Base-by-base conservation (phyloP, 345 rosid genomes). In the Citrus sp. region DNA sequence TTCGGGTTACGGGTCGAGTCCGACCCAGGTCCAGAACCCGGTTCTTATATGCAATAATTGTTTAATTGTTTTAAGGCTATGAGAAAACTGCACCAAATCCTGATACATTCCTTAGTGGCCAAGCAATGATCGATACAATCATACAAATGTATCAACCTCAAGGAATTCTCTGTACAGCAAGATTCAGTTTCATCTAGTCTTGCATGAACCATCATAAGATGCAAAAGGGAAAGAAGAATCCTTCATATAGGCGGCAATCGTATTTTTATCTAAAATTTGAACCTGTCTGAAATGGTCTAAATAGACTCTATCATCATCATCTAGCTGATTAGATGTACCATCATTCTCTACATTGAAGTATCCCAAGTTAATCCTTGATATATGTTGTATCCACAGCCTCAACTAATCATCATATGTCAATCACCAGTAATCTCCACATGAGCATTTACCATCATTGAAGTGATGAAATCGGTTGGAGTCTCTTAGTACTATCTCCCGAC, bases 391-490 rank as follows among this genome's bases (percentile, higher is more conserved):
- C 28, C 66, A 59, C 37, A 13, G 24, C 76, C 55, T 37, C 35
- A 38, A 25, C 18, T 24, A 27, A n/a, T 63, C 49, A 75, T 75
- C 63, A 81, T 60, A 69, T 63, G 34, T 40, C 64, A 70, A 77
- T 85, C 78, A 95, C 97, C 98, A 95, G 87, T 92, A 95, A 83
- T 93, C 98, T 66, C 81, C 84, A 75, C 98, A 93, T 0, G 97
- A 92, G 82, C 98, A 93, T 54, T 78, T 83, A 24, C 98, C 98
- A 25, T 87, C 88, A 69, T 83, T 78, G 70, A 95, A 95, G 82
- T 95, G 98, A 89, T 95, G 98, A 86, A 95, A 95, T 83, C 98
- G 86, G 85, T 85, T 90, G 0, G 97, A 92, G 78, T 95, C 98
- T 80, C 98, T 84, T 24, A 95, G 38, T 30, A 93, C 87, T 71